Conservation (phyloP, 805 yeast species). For the Hanseniaspora singularis region DNA sequence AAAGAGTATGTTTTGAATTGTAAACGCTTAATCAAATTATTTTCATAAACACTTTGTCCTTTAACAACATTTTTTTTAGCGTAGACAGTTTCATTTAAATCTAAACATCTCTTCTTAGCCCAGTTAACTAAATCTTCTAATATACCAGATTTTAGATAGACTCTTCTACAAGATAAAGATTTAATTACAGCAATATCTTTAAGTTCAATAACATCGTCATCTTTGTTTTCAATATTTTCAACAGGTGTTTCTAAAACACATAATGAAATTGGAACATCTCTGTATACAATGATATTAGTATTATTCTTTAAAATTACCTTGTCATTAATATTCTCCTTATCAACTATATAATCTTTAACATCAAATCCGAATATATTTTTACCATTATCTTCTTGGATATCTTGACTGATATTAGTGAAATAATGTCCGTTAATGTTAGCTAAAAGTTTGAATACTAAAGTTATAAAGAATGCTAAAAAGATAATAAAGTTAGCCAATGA, state of each 20-base stretch:
- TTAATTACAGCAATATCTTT: constrained; percentile 42
- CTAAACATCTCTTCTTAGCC: constrained; percentile 40
- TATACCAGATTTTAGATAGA: constrained; percentile 53
- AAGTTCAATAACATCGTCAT: constrained; percentile 33
- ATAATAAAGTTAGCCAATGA: constrained; percentile 31
- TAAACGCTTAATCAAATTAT: constrained; percentile 2
- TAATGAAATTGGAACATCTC: constrained; percentile 62
- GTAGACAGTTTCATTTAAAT: constrained; percentile 16
- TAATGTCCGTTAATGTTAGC: constrained; percentile 37
- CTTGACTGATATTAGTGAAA: constrained; percentile 33
- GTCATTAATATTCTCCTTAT: constrained; percentile 23
- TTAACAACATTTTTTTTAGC: constrained; percentile 5
- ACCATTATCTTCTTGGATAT: constrained; percentile 30
- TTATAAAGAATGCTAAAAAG: constrained; percentile 30
- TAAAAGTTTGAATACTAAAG: constrained; percentile 32
- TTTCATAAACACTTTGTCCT: constrained; percentile 7
- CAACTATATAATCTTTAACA: constrained; percentile 33
- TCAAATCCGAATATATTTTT: constrained; percentile 40
- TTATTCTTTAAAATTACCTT: constrained; percentile 33
- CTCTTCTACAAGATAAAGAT: constrained; percentile 53
- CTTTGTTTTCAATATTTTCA: constrained; percentile 26
- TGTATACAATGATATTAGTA: constrained; percentile 46
- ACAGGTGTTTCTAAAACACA: constrained; percentile 28
- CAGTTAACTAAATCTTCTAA: constrained; percentile 51
- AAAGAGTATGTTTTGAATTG: constrained; percentile 11